Evolutionary conservation across 352 stramenopile genomes (phyloP).

Genomic region (Phytopythium mirpurense): DNA sequence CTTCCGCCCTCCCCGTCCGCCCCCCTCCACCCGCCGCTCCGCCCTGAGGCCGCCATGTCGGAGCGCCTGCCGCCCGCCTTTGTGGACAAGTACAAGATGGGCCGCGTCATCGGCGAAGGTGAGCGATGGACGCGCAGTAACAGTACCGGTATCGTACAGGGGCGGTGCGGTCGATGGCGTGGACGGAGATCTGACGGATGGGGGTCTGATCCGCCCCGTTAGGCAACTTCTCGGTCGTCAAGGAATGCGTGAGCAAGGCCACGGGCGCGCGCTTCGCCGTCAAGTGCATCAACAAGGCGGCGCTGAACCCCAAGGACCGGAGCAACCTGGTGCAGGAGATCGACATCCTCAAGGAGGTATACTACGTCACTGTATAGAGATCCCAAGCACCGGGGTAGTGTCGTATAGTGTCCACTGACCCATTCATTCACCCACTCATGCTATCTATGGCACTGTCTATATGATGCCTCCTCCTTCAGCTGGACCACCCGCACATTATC

Average conservation of each 20-base stretch:
- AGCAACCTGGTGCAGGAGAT: conserved; percentile 81
- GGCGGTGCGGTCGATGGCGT: not conserved
- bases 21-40: not conserved
- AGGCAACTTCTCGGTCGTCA: conserved; percentile 86
- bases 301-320: conserved; percentile 74
- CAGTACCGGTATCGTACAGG: no score
- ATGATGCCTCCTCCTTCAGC: no score
- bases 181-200: no score
- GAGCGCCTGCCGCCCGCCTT: conserved; percentile 50
- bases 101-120: conserved; percentile 71
- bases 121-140: not conserved
- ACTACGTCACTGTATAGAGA: conserved; percentile 2
- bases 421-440: no score
- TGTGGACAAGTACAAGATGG: conserved; percentile 78
- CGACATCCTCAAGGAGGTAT: conserved; percentile 63
- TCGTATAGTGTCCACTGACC: no score
- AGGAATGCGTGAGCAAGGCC: conserved; percentile 51
- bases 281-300: conserved; percentile 83
- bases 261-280: conserved; percentile 60
- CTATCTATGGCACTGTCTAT: no score
- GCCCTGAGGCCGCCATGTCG: conserved; percentile 23
- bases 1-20: not conserved
- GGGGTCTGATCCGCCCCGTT: no score
- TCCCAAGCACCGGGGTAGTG: no score
- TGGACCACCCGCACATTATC: conserved; percentile 89